Evolutionary conservation across 306 rosid genomes (phyloP).

Genomic region (Macrotyloma uniflorum): DNA sequence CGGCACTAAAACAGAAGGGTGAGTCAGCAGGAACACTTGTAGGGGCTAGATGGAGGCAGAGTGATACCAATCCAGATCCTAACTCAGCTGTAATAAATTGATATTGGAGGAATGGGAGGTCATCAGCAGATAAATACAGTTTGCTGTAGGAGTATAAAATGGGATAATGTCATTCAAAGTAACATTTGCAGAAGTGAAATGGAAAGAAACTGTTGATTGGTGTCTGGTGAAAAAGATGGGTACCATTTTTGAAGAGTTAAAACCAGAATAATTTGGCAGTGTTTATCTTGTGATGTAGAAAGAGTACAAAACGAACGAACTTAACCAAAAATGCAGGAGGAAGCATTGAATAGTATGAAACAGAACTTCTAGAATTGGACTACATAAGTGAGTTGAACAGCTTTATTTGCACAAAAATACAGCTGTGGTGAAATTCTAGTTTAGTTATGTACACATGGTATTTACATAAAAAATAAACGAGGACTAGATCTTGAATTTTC

Average conservation of each 20-base stretch:
- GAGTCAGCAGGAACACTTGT: background rate
- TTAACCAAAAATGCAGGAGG: background rate
- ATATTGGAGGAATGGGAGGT: background rate
- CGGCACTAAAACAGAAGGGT: slow-evolving; percentile 2
- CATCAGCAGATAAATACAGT: background rate
- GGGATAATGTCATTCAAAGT: background rate
- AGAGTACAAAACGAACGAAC: background rate
- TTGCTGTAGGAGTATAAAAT: background rate
- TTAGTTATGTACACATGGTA: background rate
- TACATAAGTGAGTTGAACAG: background rate
- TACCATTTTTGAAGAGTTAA: background rate
- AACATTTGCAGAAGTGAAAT: background rate
- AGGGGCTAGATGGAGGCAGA: background rate
- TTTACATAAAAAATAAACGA: background rate
- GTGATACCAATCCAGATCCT: background rate
- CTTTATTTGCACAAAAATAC: background rate
- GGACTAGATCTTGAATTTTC: slow-evolving; percentile 16
- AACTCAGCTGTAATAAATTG: background rate
- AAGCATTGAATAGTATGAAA: background rate
- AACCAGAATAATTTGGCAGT: background rate
- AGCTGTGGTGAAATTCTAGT: background rate
- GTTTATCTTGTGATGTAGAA: background rate
- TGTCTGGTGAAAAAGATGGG: background rate
- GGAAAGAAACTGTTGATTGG: background rate
- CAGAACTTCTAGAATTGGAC: background rate